Percentiles rank a stretch among this genome's conserved stretches.
phyloP scores from a whole-genome alignment of 179 eudicot species.

The Silene vulgaris region DNA sequence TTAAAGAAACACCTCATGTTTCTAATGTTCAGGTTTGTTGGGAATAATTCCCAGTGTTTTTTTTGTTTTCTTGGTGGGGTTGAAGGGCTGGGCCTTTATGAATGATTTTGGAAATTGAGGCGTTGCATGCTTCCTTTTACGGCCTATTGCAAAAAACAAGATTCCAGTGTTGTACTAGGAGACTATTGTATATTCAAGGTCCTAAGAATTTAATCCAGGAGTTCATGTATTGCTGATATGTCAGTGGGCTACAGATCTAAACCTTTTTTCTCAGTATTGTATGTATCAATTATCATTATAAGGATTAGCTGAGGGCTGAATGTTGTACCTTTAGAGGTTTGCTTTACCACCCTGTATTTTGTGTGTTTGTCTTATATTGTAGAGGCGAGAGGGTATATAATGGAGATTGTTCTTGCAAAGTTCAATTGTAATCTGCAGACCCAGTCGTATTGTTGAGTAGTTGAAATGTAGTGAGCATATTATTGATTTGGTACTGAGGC shows the following conservation, averaged over 20 bases:
- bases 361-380: no score
- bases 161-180: neutral
- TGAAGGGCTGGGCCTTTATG: neutral
- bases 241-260: neutral
- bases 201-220: neutral
- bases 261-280: neutral
- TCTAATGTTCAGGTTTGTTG: slow-evolving; percentile 50
- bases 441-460: neutral
- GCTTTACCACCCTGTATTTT: no score
- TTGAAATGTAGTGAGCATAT: neutral
- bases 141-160: neutral
- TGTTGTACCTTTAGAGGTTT: no score
- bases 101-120: neutral
- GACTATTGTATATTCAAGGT: neutral
- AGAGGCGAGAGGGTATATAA: no score
- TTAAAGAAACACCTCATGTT: slow-evolving; percentile 42
- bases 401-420: neutral
- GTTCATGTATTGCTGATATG: neutral
- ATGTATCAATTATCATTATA: no score
- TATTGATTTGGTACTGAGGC: neutral
- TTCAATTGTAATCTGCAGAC: neutral
- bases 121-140: neutral
- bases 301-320: neutral
- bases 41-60: neutral
- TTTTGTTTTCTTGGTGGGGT: neutral